Percentiles rank a stretch among this genome's conserved stretches.
These are phyloP conservation scores for Punica granatum DNA, from an alignment of 345 rosid species.

Conservation along the genomic window DNA sequence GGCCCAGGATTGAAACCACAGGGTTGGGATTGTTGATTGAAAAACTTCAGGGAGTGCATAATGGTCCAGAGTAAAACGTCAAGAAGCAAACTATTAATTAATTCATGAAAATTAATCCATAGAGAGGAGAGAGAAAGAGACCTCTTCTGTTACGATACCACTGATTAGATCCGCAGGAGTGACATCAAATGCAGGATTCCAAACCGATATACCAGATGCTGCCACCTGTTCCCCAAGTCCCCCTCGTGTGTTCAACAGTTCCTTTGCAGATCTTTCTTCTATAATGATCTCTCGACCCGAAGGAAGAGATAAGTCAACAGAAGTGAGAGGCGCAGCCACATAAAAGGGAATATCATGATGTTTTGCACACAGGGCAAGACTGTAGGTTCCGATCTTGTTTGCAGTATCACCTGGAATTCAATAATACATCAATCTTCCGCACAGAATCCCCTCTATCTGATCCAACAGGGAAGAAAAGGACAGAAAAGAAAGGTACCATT, in stretches of 20 bases:
- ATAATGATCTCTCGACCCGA: constrained; percentile 72
- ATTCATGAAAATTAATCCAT: not conserved
- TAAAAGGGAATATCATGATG: constrained; percentile 67
- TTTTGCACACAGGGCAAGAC: constrained; percentile 75
- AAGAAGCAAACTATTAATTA: not conserved
- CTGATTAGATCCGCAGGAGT: constrained; percentile 74
- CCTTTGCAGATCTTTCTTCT: constrained; percentile 78
- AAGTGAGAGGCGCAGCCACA: constrained; percentile 89
- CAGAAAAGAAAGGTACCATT: constrained; percentile 40
- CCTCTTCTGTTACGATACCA: constrained; percentile 89
- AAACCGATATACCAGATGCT: constrained; percentile 76
- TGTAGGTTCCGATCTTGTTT: constrained; percentile 95
- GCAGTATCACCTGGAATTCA: constrained; percentile 74
- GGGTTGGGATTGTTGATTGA: not conserved
- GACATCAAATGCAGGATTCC: constrained; percentile 97
- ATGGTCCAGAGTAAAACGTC: not conserved
- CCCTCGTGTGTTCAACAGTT: constrained; percentile 62
- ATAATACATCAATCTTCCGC: not conserved
- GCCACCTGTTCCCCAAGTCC: constrained; percentile 98
- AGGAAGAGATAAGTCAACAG: constrained; percentile 69
- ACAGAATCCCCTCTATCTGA: not conserved
- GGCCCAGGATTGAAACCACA: not conserved
- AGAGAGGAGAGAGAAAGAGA: constrained; percentile 8
- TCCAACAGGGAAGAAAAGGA: not conserved
- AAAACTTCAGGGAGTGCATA: not conserved